phyloP scores from a whole-genome alignment of 2,329 filamentous ascomycete genomes.

The Colletotrichum sp. region DNA sequence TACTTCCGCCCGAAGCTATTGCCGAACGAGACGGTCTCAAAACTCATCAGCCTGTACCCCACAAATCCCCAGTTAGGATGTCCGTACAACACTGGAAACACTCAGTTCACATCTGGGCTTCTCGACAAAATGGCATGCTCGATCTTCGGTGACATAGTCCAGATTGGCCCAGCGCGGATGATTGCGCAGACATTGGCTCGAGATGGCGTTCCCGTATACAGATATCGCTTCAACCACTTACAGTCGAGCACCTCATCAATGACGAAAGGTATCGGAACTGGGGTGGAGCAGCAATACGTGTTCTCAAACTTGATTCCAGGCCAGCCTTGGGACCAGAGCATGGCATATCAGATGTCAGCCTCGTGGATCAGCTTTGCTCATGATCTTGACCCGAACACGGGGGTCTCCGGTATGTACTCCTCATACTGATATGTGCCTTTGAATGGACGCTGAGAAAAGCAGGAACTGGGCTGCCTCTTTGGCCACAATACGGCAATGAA shows the following conservation, averaged over 20 bases:
- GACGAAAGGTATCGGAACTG: slow-evolving; percentile 54
- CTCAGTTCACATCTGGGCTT: background rate
- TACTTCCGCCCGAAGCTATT: slow-evolving; percentile 35
- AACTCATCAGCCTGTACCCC: background rate
- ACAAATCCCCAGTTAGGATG: background rate
- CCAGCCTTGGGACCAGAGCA: slow-evolving; percentile 33
- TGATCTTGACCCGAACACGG: slow-evolving; percentile 46
- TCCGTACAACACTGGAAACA: background rate
- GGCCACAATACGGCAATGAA: slow-evolving; percentile 45
- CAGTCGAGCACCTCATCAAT: slow-evolving; percentile 44
- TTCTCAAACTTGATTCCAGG: slow-evolving; percentile 42
- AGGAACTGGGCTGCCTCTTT: slow-evolving; percentile 25
- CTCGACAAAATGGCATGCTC: background rate
- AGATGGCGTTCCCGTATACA: slow-evolving; percentile 56
- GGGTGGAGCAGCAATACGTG: slow-evolving; percentile 43
- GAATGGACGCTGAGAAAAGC: background rate
- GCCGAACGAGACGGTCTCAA: slow-evolving; percentile 54
- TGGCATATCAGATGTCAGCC: slow-evolving; percentile 52
- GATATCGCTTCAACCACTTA: slow-evolving; percentile 50
- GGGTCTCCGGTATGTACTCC: background rate
- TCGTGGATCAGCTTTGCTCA: slow-evolving; percentile 58
- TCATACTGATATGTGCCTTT: background rate
- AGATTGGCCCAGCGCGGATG: slow-evolving; percentile 43
- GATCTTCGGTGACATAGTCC: background rate
- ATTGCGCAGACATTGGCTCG: slow-evolving; percentile 60